These are phyloP conservation scores for Nicotiana benthamiana DNA, from an alignment of 257 asterid species.

Conservation along the genomic window DNA sequence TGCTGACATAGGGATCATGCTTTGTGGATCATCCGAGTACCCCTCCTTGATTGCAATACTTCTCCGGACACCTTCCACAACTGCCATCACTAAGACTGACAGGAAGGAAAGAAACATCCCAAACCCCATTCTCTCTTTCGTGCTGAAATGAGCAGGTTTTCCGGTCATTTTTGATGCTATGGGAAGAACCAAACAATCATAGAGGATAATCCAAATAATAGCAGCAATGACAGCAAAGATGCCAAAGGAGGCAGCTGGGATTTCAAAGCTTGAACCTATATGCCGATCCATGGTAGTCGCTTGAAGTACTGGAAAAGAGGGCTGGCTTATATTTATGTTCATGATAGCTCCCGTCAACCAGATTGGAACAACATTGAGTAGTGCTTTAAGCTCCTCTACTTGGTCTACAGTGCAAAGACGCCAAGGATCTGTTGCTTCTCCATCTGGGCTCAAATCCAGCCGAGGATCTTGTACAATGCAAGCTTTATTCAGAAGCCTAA, in stretches of 20 bases:
- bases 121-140: slow-evolving; percentile 53
- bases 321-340: slow-evolving; percentile 35
- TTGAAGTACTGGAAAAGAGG: slow-evolving; percentile 52
- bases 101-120: slow-evolving; percentile 50
- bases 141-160: slow-evolving; percentile 25
- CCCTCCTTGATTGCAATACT: slow-evolving; percentile 18
- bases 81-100: slow-evolving; percentile 37
- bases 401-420: slow-evolving; percentile 61
- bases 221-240: slow-evolving; percentile 30
- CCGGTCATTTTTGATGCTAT: slow-evolving; percentile 44
- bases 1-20: slow-evolving; percentile 35
- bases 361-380: slow-evolving; percentile 48
- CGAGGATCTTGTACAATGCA: slow-evolving; percentile 43
- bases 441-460: slow-evolving; percentile 30
- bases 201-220: slow-evolving; percentile 42
- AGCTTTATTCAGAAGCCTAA: slow-evolving; percentile 67
- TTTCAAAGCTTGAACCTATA: slow-evolving; percentile 33
- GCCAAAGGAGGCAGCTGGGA: slow-evolving; percentile 71
- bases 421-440: slow-evolving; percentile 42
- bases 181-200: slow-evolving; percentile 51
- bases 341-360: slow-evolving; percentile 65
- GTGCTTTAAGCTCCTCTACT: slow-evolving; percentile 64
- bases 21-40: slow-evolving; percentile 8
- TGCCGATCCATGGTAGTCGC: slow-evolving; percentile 54
- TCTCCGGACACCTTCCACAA: slow-evolving; percentile 44